phyloP scores from a whole-genome alignment of 2,329 filamentous ascomycete genomes.

The Fusarium marasasianum region DNA sequence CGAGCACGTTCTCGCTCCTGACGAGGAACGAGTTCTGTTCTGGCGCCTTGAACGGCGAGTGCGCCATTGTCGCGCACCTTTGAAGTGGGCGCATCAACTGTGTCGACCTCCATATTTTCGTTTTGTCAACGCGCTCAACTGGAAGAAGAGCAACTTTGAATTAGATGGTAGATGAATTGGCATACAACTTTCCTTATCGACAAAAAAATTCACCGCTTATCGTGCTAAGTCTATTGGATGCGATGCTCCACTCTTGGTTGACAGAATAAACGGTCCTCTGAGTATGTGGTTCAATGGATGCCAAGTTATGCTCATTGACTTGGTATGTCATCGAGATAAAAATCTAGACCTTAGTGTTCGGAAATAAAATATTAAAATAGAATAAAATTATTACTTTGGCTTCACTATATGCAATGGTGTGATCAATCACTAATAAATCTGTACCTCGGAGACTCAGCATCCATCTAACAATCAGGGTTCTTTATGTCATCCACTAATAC shows the following conservation, averaged over 20 bases:
- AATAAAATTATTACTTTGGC: fast-evolving
- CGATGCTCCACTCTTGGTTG: fast-evolving
- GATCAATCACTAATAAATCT: neutral
- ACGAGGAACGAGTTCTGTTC: conserved; percentile 63
- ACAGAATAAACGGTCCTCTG: neutral
- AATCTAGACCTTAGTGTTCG: fast-evolving
- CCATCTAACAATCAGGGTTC: neutral
- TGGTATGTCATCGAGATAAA: no score
- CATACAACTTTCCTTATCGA: conserved; percentile 47
- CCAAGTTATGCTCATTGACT: neutral
- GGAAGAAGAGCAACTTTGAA: conserved; percentile 17
- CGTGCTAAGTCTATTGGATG: neutral
- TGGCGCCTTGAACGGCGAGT: conserved; percentile 57
- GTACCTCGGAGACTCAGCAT: neutral
- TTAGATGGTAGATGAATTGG: conserved; percentile 27
- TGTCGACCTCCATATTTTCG: conserved; percentile 51
- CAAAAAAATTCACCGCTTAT: conserved; percentile 41
- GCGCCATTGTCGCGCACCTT: conserved; percentile 62
- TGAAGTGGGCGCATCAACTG: conserved; percentile 47
- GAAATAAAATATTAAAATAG: no score
- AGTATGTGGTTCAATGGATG: neutral
- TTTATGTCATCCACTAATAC: conserved; percentile 3
- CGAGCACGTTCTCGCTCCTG: conserved; percentile 61
- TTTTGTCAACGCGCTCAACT: conserved; percentile 26
- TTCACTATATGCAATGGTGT: fast-evolving